A percentile compares a stretch with the other conserved stretches of the same genome.
These are phyloP conservation scores for Geoglossum glabrum DNA, from an alignment of 495 filamentous ascomycete species.

Conservation along the genomic window DNA sequence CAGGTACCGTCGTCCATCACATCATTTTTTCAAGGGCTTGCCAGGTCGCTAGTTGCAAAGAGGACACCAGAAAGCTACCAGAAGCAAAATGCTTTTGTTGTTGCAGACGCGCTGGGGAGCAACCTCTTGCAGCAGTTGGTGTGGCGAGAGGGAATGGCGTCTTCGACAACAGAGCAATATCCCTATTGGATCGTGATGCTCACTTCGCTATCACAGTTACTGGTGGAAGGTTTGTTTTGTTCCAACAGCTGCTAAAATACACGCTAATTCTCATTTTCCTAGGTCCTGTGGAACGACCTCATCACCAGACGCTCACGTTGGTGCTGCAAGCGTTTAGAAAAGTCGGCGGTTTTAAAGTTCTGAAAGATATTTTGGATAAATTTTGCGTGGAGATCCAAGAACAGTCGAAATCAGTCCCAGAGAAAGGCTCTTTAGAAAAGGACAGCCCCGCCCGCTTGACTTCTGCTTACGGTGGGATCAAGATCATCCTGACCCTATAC, in stretches of 20 bases:
- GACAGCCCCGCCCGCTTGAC: constrained; percentile 28
- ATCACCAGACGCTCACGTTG: constrained; percentile 50
- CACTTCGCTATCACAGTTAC: constrained; percentile 51
- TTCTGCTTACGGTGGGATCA: constrained; percentile 47
- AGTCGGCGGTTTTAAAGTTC: constrained; percentile 46
- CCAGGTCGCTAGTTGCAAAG: constrained; percentile 56
- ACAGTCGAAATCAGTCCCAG: constrained; percentile 19
- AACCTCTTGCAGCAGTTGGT: constrained; percentile 46
- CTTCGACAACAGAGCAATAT: constrained; percentile 31
- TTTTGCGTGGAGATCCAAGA: constrained; percentile 45
- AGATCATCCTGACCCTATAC: constrained; percentile 72
- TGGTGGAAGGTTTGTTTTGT: constrained; percentile 41
- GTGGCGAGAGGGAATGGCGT: constrained; percentile 21
- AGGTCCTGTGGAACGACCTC: constrained; percentile 33
- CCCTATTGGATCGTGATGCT: constrained; percentile 67
- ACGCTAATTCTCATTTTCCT: constrained; percentile 7
- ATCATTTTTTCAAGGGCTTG: constrained; percentile 60
- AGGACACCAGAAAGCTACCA: constrained; percentile 41
- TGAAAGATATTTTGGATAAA: constrained; percentile 52
- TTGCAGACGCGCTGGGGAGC: constrained; percentile 61
- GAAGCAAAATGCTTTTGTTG: constrained; percentile 43
- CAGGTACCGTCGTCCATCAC: constrained; percentile 50
- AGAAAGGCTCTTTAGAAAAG: constrained; percentile 14
- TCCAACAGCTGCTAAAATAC: not conserved
- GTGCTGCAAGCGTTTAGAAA: constrained; percentile 76